Conservation (phyloP, 352 stramenopile species). For the Pythium plurisporium region DNA sequence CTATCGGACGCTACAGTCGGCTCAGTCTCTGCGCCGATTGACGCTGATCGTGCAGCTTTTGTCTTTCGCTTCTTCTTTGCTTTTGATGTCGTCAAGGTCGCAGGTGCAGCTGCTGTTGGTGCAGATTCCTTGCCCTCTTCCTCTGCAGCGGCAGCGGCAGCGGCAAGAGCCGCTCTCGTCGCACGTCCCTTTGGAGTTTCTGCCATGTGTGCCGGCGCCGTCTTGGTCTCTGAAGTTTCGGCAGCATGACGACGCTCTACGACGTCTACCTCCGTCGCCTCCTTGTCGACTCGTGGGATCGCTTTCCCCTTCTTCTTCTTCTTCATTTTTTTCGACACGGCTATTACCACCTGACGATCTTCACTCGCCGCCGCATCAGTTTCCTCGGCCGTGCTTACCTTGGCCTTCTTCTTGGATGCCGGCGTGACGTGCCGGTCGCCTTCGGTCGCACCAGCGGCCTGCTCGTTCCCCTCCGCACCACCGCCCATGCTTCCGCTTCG, state of each 20-base stretch:
- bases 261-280: no score
- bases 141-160: not conserved
- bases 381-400: not conserved
- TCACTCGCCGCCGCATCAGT: no score
- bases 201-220: no score
- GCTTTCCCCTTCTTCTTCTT: no score
- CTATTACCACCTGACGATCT: no score
- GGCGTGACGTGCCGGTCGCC: not conserved
- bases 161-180: constrained; percentile 1
- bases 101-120: not conserved
- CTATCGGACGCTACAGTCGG: not conserved
- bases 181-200: not conserved
- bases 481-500: not conserved
- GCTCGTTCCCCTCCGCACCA: not conserved
- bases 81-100: constrained; percentile 8
- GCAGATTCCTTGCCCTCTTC: not conserved
- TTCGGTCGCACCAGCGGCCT: not conserved
- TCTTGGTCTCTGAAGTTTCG: no score
- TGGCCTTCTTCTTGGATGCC: not conserved
- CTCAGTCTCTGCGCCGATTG: not conserved
- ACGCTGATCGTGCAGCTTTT: constrained; percentile 1
- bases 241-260: no score
- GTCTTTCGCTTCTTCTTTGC: constrained; percentile 31
- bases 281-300: no score
- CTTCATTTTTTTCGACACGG: no score